These are phyloP conservation scores for Hymenoscyphus repandus DNA, from an alignment of 2,329 filamentous ascomycete species.

Conservation along the genomic window DNA sequence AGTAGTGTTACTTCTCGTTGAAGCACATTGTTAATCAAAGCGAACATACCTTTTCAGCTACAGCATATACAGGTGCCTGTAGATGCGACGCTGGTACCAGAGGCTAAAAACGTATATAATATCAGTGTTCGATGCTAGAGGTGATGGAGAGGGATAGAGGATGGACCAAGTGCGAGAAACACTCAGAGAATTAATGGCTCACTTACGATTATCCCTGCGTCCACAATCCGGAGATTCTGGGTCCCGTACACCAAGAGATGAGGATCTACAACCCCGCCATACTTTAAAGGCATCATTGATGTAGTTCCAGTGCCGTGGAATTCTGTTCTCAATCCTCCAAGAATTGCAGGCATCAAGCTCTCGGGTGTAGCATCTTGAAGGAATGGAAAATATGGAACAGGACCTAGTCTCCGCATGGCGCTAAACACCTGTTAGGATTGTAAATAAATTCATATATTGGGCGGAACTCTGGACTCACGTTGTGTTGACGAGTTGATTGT, in stretches of 20 bases:
- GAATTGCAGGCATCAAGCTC: conserved; percentile 17
- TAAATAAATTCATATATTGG: neutral
- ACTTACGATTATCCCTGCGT: conserved; percentile 26
- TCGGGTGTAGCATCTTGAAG: conserved; percentile 16
- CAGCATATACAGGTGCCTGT: conserved; percentile 21
- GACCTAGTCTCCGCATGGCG: conserved; percentile 18
- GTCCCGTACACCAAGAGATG: conserved; percentile 26
- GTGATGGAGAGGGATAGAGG: no score
- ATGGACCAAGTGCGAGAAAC: no score
- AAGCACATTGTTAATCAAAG: no score
- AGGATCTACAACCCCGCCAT: conserved; percentile 26
- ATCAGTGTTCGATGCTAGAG: no score
- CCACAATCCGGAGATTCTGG: conserved; percentile 22
- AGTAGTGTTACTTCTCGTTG: neutral
- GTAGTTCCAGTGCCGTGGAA: conserved; percentile 22
- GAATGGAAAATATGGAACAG: conserved; percentile 22
- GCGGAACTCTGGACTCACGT: neutral
- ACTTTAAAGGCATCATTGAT: conserved; percentile 21
- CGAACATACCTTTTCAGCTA: conserved; percentile 25
- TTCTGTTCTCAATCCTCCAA: conserved; percentile 19
- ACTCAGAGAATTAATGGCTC: no score
- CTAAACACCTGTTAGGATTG: neutral
- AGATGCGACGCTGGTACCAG: conserved; percentile 20
- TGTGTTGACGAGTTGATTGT: conserved; percentile 21
- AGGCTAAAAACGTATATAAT: no score